Evolutionary conservation across 2,329 filamentous ascomycete genomes (phyloP).

Genomic region (Nemania sp.): DNA sequence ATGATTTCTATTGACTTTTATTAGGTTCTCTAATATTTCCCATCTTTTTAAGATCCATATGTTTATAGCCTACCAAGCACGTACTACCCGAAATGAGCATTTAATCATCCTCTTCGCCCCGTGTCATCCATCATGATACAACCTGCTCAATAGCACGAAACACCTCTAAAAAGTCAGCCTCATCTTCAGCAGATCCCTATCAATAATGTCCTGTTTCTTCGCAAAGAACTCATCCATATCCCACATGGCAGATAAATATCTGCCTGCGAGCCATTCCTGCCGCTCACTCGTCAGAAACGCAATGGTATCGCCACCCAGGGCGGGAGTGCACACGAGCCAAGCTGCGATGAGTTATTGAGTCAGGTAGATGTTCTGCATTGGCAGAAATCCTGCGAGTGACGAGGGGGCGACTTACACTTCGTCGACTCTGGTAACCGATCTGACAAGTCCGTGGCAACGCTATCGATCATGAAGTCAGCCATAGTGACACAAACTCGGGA

Average conservation of each 20-base stretch:
- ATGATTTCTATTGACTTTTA: too few species aligned
- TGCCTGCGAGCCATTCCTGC: slow-evolving; percentile 49
- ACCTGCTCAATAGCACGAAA: not conserved
- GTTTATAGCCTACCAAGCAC: too few species aligned
- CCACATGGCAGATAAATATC: slow-evolving; percentile 51
- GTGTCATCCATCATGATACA: too few species aligned
- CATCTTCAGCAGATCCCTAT: slow-evolving; percentile 40
- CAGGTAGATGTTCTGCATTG: not conserved
- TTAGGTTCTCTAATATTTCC: too few species aligned
- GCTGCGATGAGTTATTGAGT: slow-evolving; percentile 32
- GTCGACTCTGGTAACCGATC: slow-evolving; percentile 37
- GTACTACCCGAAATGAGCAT: too few species aligned
- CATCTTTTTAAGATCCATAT: too few species aligned
- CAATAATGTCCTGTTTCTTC: slow-evolving; percentile 47
- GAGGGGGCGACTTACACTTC: slow-evolving; percentile 20
- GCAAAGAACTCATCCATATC: slow-evolving; percentile 50
- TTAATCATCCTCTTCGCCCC: too few species aligned
- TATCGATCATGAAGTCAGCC: slow-evolving; percentile 5
- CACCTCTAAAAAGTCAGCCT: slow-evolving; percentile 20
- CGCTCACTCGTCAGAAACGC: slow-evolving; percentile 47
- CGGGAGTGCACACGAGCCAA: slow-evolving; percentile 37
- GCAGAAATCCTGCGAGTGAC: too few species aligned
- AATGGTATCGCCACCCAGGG: slow-evolving; percentile 48
- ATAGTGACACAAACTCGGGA: not conserved
- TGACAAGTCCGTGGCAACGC: slow-evolving; percentile 34